Base-by-base conservation (phyloP, 768 basidiomycete species). In the Auricularia sp. region DNA sequence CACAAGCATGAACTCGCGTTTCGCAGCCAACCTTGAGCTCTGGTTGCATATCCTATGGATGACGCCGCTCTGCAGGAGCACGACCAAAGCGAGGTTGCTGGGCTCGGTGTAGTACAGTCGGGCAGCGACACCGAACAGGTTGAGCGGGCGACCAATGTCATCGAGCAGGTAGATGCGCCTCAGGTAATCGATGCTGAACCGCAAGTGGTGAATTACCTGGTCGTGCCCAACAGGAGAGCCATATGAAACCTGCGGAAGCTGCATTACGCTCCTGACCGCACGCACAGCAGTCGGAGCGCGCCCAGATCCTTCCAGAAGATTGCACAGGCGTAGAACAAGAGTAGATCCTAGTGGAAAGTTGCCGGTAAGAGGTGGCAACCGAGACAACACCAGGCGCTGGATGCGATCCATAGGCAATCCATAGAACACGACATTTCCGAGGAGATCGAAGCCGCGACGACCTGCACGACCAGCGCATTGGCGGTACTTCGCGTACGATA, bases 381-480 rank as follows among this genome's bases (percentile, higher is more conserved):
- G 82, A 16, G 88, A 90, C 0, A 88, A 72, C 5, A 85, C 76
- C 33, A 90, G 74, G 34, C 87, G 81, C 66, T 87, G 83, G 3
- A 87, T 82, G 47, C 86, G 79, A 65, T 85, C 82, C 70, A 86
- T 78, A 3, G 86, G 73, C 6, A 90, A 70, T 29, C 87, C 87
- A 68, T 86, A 88, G 75, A 90, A 90, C 2, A 90, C 77, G 44
- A 89, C 87, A 62, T 86, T 86, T 6, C 88, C 87, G 0, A 86
- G 76, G 5, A 85, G 78, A 68, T 89, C 87, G 65, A 79, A 88
- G 2, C 87, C 88, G 69, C 88, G 80, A 53, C 88, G 81, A 64
- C 88, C 87, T 47, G 87, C 87, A 71, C 87, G 80, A 64, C 88
- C 88, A 56, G 86, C 81, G 65, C 86, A 87, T 78, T 89, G 87